Evolutionary conservation across 2,329 filamentous ascomycete species (phyloP), one percentile per base, ranked within the genome.

Genomic region (Coniella vitis): DNA sequence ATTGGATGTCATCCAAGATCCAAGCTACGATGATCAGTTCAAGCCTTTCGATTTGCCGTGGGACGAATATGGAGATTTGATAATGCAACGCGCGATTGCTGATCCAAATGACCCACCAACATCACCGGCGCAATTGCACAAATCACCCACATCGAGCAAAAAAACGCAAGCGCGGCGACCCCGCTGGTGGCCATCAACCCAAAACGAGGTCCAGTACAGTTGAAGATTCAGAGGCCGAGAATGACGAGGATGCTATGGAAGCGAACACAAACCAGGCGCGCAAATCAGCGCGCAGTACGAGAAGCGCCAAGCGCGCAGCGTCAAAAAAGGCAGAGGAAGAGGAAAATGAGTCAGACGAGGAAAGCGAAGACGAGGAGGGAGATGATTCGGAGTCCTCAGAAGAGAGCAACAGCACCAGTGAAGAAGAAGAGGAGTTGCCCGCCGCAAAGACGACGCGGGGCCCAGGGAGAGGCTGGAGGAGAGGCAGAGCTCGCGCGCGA

Each of bases 41-140:
- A 73, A 79, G 47, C 79, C 85, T 21, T 89, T 89, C 56, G 72
- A 76, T 22, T 71, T 88, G 4, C 83, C 83, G 0, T 58, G 60
- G 8, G 60, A 60, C 14, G 67, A 73, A 1, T 78, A 70, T 59
- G 65, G 69, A 52, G 70, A 73, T 16, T 53, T 68, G 48, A 77
- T 75, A 60, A 65, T 71, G 64, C 66, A 68, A 41, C 69, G 69
- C 47, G 69, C 69, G 13, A 59, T 66, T 35, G 71, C 70, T 12
- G 66, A 70, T 41, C 65, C 69, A 3, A 73, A 70, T 57, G 74
- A 78, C 53, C 71, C 71, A 42, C 62, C 70, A 8, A 65, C 69
- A 21, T 72, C 74, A n/a, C 73, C 73, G 1, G 58, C 70, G 0
- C 63, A 71, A 41, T 66, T 70, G 41, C 70, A 73, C n/a, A 58